Percentiles rank a stretch among this genome's conserved stretches.
These are phyloP conservation scores for Zalaria sp. DNA, from an alignment of 2,329 filamentous ascomycete species.

Conservation along the genomic window DNA sequence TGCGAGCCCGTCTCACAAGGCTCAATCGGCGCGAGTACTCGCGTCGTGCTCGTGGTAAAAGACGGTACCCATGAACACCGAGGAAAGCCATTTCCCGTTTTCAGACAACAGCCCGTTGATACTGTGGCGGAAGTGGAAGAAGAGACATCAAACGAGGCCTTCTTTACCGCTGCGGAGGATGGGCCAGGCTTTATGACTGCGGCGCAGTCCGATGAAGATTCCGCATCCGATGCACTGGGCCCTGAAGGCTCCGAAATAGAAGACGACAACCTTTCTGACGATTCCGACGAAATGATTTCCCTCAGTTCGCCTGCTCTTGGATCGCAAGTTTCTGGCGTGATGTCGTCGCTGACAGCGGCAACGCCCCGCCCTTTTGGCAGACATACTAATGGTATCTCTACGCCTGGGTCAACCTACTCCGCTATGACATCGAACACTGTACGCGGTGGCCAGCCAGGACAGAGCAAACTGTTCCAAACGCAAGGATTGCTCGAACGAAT, in stretches of 20 bases:
- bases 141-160: constrained; percentile 78
- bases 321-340: constrained; percentile 61
- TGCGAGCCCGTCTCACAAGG: constrained; percentile 93
- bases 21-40: constrained; percentile 59
- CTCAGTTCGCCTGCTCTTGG: constrained; percentile 66
- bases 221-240: constrained; percentile 30
- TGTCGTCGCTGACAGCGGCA: constrained; percentile 66
- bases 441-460: constrained; percentile 50
- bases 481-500: constrained; percentile 62
- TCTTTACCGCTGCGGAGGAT: constrained; percentile 85
- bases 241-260: constrained; percentile 49
- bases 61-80: constrained; percentile 3
- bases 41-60: constrained; percentile 64
- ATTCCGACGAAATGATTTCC: constrained; percentile 90
- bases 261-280: constrained; percentile 73
- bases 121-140: constrained; percentile 37
- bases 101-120: constrained; percentile 34
- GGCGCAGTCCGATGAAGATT: constrained; percentile 22
- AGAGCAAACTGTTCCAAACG: constrained; percentile 70
- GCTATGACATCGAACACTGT: constrained; percentile 76
- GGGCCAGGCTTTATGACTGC: constrained; percentile 12
- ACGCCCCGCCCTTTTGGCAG: constrained; percentile 64
- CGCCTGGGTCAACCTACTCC: constrained; percentile 80
- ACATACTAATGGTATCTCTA: constrained; percentile 59
- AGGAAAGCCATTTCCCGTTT: constrained; percentile 32